Base-by-base conservation (phyloP, 805 yeast genomes). In the Kurtzmaniella fragi region DNA sequence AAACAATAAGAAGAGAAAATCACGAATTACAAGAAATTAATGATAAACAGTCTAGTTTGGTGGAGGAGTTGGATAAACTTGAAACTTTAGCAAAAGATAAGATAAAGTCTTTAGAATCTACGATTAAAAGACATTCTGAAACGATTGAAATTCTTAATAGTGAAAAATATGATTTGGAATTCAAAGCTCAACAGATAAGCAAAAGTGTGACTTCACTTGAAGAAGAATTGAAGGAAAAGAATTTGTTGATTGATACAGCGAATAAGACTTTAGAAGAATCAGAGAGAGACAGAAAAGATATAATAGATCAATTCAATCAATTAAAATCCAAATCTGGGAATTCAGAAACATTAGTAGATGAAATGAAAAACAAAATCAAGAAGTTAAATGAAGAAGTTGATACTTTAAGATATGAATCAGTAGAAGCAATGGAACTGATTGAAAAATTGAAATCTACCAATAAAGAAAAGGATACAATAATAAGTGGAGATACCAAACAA, bases 341-440 rank as follows among this genome's bases (percentile, higher is more conserved):
- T 6, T 29, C 40, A 4, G 38, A 41, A 16, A 31, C 15, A 17
- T 43, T 47, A 30, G 41, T 40, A 7, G 48, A 45, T 3, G 39
- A 45, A 8, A 38, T 65, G n/a, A 54, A 49, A 17, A 40, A 47
- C 1, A 54, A 54, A 30, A 42, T 64, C 2, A 45, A 49, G 17
- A 50, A 49, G 7, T 52, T 62, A 31, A 62, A 61, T 23, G 54
- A 54, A 2, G 73, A 72, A 30, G 39, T 44, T 12, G 45, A 55
- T 51, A 27, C 45, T 5, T 37, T 44, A n/a, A 20, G 38, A 15
- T 14, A 33, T 4, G 47, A 43, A n/a, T 17, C 36, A 13, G 35
- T 29, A 11, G n/a, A 38, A 10, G 37, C 41, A 6, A 32, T 33
- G 3, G 43, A 44, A 5, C 31, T 31, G 15, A 39, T 38, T 12